Evolutionary conservation across 202 grass and related monocot species (phyloP), one percentile per base, ranked within the genome.

Genomic region (Sporobolus alterniflorus): DNA sequence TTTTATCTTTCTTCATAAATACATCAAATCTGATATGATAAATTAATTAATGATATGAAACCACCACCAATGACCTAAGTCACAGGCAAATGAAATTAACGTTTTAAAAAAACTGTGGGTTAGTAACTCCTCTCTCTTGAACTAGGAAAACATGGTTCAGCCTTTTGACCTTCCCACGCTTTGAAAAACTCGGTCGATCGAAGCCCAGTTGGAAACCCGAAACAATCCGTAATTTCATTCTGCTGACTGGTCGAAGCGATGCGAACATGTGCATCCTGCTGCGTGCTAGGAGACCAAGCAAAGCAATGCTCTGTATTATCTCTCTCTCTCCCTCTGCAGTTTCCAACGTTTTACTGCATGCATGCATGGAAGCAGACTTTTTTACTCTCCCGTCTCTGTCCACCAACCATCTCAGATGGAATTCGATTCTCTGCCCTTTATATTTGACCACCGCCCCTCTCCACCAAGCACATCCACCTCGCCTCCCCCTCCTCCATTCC

Each of bases 361-460:
- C 51, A 10, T 22, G 20, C 51, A 55, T 55, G 21, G 51, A 18
- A 1, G 3, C 51, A 50, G 47, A 14, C 11, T 44, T 2, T 44
- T 9, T 11, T 9, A 1, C 42, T 44, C 42, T 44, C 42, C 8
- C 42, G 42, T 12, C 42, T 1, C 42, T 12, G 36, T 44, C 20
- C 22, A 12, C 50, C 50, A 54, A 54, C 7, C 10, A 1, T 55
- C 5, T 18, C 9, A 3, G 25, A 3, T n/a, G n/a, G n/a, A n/a
- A n/a, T n/a, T n/a, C n/a, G n/a, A n/a, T n/a, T 77, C 78, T 64
- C 74, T 22, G 1, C n/a, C 33, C 73, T 79, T 79, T 84, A 94
- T 87, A 92, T 81, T 91, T 98, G 92, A 95, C 96, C 91, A 95
- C 96, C 96, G 96, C 93, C 91, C 87, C 85, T 88, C 68, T 93